These are phyloP conservation scores for Chionographis japonica DNA, from an alignment of 106 monocot species.

Conservation along the genomic window DNA sequence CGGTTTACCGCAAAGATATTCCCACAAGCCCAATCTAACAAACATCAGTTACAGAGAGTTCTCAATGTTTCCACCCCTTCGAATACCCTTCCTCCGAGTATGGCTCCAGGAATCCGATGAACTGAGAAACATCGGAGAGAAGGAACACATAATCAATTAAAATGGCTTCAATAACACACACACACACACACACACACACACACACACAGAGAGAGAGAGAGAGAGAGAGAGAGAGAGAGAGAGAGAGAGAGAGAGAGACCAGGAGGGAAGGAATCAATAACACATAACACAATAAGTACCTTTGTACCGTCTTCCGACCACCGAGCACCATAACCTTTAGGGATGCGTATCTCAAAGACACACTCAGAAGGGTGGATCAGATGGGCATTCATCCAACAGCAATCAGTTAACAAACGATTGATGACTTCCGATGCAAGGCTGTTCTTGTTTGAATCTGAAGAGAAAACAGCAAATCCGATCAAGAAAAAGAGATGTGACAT, in stretches of 20 bases:
- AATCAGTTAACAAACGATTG: conserved; percentile 35
- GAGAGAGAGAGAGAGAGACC: too few species aligned
- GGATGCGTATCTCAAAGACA: conserved; percentile 77
- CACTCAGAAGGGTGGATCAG: conserved; percentile 38
- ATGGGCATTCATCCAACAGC: conserved; percentile 89
- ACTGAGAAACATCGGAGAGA: conserved; percentile 21
- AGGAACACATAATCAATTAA: neutral
- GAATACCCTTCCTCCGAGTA: conserved; percentile 60
- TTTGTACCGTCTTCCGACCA: conserved; percentile 82
- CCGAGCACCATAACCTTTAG: conserved; percentile 84
- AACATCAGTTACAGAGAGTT: neutral
- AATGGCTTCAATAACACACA: too few species aligned
- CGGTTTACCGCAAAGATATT: too few species aligned
- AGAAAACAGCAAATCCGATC: neutral
- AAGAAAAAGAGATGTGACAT: neutral
- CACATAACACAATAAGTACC: conserved; percentile 39
- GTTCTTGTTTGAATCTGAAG: conserved; percentile 71
- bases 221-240: too few species aligned
- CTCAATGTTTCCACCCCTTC: conserved; percentile 61
- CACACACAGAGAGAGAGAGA: too few species aligned
- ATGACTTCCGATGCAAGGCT: conserved; percentile 47
- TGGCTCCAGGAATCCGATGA: conserved; percentile 88
- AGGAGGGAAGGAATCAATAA: too few species aligned
- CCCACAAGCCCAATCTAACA: too few species aligned
- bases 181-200: too few species aligned